Evolutionary conservation across 192 early-diverging fungal genomes (phyloP), one percentile per base, ranked within the genome.

Genomic region (Chytriomyces confervae): DNA sequence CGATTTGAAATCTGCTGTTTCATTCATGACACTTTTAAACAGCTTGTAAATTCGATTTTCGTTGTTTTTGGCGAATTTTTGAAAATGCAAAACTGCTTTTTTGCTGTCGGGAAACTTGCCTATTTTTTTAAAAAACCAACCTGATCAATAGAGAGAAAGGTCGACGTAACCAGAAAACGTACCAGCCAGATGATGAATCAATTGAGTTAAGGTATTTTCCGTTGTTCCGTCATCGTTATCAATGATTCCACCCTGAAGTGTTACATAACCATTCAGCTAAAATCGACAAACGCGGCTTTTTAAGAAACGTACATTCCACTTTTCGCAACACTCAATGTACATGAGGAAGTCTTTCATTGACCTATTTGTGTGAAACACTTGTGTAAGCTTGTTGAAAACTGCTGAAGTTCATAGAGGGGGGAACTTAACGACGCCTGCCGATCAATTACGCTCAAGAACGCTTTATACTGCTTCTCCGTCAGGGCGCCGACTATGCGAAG

Each of bases 371-470:
- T 23, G 0, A 60, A 60, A n/a, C 57, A 60, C 16, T 13, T 36
- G 23, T 3, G 10, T 16, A 64, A 64, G 3, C 51, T 27, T 60
- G 49, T 23, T 11, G 20, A n/a, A n/a, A 18, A 23, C 8, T 8
- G 36, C 36, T 36, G 36, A 36, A 4, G 3, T 36, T 36, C 4
- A 36, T 4, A 36, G 36, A 36, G 24, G 80, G 44, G 36, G 36
- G 36, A 36, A 36, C 36, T 36, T 36, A 23, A 79, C 77, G 62
- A 8, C 7, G 86, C 90, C 78, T 95, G 92, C 29, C 92, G 88
- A 24, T 88, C 89, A 69, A 98, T 84, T 16, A 95, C 86, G 57
- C 88, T 91, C 45, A 91, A 76, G 72, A 98, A 94, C 29, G 93
- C 95, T 23, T 86, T 89, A 16, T 86, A 82, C 44, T 94, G 93